Evolutionary conservation across 441 rosid genomes (phyloP), one percentile per base, ranked within the genome.

Genomic region (Codiaeum variegatum): DNA sequence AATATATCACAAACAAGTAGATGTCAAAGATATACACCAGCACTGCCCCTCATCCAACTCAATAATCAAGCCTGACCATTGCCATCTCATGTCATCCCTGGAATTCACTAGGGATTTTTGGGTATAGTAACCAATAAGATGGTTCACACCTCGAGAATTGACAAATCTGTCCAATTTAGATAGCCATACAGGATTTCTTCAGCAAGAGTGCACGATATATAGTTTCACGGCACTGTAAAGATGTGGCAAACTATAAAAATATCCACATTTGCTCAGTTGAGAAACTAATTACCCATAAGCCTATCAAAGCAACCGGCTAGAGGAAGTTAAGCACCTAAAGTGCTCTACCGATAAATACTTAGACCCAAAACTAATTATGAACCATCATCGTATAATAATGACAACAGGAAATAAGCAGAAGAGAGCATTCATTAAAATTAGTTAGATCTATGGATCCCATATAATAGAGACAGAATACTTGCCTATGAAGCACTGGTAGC

Each of bases 391-490:
- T 77, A 80, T 4, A 23, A 64, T 72, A 80, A 80, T 59, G 70
- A 71, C 52, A 68, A 49, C 67, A 71, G 38, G 52, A 72, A 23
- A 77, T 54, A 76, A 62, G 64, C 26, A 63, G 47, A 40, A 61
- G 23, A 75, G 63, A 38, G 34, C 18, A 40, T 44, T 46, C 38
- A 62, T 46, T 54, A 72, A 71, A 59, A 49, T 71, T 51, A 70
- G 56, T 64, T 70, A 78, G 76, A 79, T 81, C 84, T 75, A 76
- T 38, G 74, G 72, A 77, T 70, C 78, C 79, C 75, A 74, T 69
- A 64, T 60, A 77, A 69, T 77, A 83, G 71, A 81, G 80, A 76
- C 79, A 86, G 84, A 84, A 76, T 82, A 86, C 92, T 81, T 88
- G 92, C 88, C 87, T 86, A 86, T 76, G 32, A 74, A 62, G 74